Evolutionary conservation across 345 rosid genomes (phyloP).

Genomic region (Excoecaria agallocha): DNA sequence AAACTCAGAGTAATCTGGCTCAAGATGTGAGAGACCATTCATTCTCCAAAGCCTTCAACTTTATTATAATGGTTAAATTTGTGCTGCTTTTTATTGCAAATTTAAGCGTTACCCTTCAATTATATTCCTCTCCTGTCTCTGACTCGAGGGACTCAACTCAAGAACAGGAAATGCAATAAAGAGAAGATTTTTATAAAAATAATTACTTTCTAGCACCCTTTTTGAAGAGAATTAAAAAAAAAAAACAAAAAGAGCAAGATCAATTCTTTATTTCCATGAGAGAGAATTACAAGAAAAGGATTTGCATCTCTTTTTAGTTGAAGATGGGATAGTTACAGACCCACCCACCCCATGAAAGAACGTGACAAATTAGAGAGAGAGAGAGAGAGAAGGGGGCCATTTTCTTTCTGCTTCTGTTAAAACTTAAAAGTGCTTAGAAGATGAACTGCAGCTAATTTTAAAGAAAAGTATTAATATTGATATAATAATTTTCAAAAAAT

Average conservation of each 20-base stretch:
- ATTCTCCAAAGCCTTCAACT: constrained; percentile 31
- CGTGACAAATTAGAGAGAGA: constrained; percentile 22
- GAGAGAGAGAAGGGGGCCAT: neutral
- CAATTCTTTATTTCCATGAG: neutral
- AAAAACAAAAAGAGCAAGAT: neutral
- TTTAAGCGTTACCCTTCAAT: constrained; percentile 7
- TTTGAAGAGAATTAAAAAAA: neutral
- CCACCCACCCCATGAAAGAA: constrained; percentile 28
- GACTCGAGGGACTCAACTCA: neutral
- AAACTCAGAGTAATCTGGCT: constrained; percentile 58
- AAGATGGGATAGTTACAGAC: constrained; percentile 18
- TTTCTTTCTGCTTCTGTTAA: neutral
- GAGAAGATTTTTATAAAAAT: neutral
- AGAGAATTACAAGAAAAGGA: neutral
- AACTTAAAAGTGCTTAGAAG: neutral
- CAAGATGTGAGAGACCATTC: constrained; percentile 56
- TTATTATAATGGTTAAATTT: neutral
- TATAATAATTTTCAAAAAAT: too few relatives aligned
- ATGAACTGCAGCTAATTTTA: neutral
- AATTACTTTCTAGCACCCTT: neutral
- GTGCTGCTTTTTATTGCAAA: constrained; percentile 11
- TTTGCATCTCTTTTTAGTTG: constrained; percentile 20
- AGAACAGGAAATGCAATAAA: constrained; percentile 1
- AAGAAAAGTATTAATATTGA: too few relatives aligned
- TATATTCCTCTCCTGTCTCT: neutral